phyloP scores from a whole-genome alignment of 2,329 filamentous ascomycete genomes.

The Didymella sp. region DNA sequence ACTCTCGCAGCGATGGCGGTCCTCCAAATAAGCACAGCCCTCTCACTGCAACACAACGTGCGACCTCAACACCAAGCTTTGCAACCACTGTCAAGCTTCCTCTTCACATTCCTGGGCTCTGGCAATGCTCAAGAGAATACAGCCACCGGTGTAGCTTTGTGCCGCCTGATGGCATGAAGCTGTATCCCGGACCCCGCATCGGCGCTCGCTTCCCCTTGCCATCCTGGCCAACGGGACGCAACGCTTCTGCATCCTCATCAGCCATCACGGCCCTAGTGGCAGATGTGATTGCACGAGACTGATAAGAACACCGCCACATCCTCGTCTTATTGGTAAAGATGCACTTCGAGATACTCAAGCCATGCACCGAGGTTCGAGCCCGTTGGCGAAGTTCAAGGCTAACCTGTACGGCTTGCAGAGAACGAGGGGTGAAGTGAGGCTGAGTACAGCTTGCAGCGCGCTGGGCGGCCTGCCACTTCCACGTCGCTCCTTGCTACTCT shows the following conservation, averaged over 20 bases:
- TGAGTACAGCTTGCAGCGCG: slow-evolving; percentile 3
- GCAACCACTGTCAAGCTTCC: slow-evolving; percentile 10
- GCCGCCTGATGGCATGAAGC: slow-evolving; percentile 1
- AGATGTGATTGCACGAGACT: slow-evolving; percentile 19
- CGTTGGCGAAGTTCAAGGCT: slow-evolving; percentile 13
- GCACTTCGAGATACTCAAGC: slow-evolving; percentile 1
- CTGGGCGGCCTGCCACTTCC: background rate
- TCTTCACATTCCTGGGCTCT: background rate
- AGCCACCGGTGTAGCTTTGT: slow-evolving; percentile 1
- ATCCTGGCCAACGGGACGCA: slow-evolving; percentile 14
- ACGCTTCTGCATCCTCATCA: slow-evolving; percentile 20
- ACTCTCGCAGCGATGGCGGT: background rate
- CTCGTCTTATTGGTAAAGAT: slow-evolving; percentile 11
- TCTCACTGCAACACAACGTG: slow-evolving; percentile 1
- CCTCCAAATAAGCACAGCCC: background rate
- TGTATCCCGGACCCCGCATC: slow-evolving; percentile 16
- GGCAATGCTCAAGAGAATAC: background rate
- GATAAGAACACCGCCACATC: slow-evolving; percentile 20
- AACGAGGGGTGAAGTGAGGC: slow-evolving; percentile 14
- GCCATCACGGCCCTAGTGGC: slow-evolving; percentile 23
- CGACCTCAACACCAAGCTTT: slow-evolving; percentile 11
- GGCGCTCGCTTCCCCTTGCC: slow-evolving; percentile 13
- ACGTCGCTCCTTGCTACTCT: slow-evolving; percentile 1
- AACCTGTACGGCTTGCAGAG: slow-evolving; percentile 17
- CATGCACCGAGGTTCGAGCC: slow-evolving; percentile 14